Percentiles rank a stretch among this genome's conserved stretches.
Conservation (phyloP, 352 stramenopile genomes). For the Pythium scleroteichum region DNA sequence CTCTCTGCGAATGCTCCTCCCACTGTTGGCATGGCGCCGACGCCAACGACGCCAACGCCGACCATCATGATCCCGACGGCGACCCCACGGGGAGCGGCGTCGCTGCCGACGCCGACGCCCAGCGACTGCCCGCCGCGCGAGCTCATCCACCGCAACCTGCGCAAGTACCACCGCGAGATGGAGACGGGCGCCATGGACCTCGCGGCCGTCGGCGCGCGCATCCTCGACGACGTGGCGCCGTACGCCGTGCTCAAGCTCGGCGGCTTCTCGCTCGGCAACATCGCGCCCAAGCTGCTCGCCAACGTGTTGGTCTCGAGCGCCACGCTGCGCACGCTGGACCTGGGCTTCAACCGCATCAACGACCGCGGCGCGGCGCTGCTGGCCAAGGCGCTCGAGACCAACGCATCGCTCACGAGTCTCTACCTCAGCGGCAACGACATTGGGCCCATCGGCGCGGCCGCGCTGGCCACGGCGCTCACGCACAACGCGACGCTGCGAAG, state of each 20-base stretch:
- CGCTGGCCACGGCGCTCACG: constrained; percentile 49
- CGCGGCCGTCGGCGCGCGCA: constrained; percentile 42
- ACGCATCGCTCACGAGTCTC: constrained; percentile 64
- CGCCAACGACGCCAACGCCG: constrained; percentile 1
- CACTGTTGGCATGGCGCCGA: neutral
- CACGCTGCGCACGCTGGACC: constrained; percentile 62
- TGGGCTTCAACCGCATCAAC: constrained; percentile 82
- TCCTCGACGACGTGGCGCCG: constrained; percentile 53
- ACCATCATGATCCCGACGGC: neutral
- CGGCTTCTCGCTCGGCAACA: constrained; percentile 77
- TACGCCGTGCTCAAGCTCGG: constrained; percentile 75
- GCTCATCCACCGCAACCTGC: constrained; percentile 62
- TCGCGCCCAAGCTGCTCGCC: constrained; percentile 54
- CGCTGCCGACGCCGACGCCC: constrained; percentile 12
- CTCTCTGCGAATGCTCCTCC: neutral
- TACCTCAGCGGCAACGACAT: constrained; percentile 87
- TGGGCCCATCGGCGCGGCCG: constrained; percentile 46
- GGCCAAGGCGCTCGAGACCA: constrained; percentile 55
- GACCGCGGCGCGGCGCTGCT: constrained; percentile 62
- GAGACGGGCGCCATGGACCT: constrained; percentile 32
- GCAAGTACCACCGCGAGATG: constrained; percentile 53
- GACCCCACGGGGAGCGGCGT: neutral
- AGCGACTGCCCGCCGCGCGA: constrained; percentile 48
- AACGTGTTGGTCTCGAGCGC: constrained; percentile 47
- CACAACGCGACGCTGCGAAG: constrained; percentile 61